Evolutionary conservation across 2,329 filamentous ascomycete genomes (phyloP), one percentile per base, ranked within the genome.

Genomic region (Hymenotorrendiella dingleyae): DNA sequence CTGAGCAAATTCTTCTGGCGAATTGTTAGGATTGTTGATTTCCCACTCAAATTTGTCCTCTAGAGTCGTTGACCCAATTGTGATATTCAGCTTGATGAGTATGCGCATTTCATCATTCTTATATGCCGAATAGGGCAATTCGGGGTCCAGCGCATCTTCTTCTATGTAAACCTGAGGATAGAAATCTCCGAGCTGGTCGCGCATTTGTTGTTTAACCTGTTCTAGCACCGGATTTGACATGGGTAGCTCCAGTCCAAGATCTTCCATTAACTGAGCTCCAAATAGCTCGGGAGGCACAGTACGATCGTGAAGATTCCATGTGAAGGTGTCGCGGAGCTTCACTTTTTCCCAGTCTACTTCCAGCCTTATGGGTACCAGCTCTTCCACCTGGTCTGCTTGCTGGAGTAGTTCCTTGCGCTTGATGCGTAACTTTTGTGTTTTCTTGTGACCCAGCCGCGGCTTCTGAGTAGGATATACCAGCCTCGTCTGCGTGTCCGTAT

Each of bases 91-190:
- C 65, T 96, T 97, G 65, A 98, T 80, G 32, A 94, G 70, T 54
- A 98, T 86, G 38, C 93, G 84, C 91, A 98, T 96, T 68, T 98
- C 93, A 62, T 98, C 93, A 61, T 98, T 95, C 66, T 97, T 97
- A 70, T 96, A 95, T 6, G 93, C 90, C 28, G 77, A 82, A 62
- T 97, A 97, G 0, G 91, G 90, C 10, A 94, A 72, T 59, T 93
- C 84, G 2, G 89, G 86, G 57, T 98, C 91, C 35, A 96, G 72
- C 1, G 91, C 80, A 56, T 95, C 88, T 56, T 97, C 91, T 54
- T 94, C 84, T 36, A 91, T 84, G 60, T 82, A 93, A 19, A 93
- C 82, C 56, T 94, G 88, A 4, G 93, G 93, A 61, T 94, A 95
- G 62, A 88, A 97, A 62, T 97, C 93, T 55, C 82, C 80, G 38